Evolutionary conservation across 2,329 filamentous ascomycete species (phyloP), one percentile per base, ranked within the genome.

Genomic region (Ophiostoma quercus): DNA sequence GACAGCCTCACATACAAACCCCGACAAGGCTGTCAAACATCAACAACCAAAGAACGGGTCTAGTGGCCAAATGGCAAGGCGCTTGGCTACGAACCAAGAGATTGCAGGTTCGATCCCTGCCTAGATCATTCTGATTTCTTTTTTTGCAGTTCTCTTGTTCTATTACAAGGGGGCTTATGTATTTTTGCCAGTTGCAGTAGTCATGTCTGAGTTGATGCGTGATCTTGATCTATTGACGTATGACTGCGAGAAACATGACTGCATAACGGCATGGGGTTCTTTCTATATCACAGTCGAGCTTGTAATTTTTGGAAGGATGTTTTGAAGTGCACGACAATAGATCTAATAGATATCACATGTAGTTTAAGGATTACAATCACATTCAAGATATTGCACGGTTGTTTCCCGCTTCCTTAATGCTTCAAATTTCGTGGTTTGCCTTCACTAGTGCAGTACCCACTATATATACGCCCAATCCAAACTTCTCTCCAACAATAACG

Each of bases 41-140:
- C 51, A 22, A 57, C 51, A 57, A 25, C 51, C 51, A 11, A 34
- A 62, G 11, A 62, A 62, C 57, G 14, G 73, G 73, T 74, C 72
- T 71, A 74, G 73, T 76, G 75, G 75, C 74, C 74, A 74, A 75
- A 75, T 77, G 77, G 73, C 77, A 78, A 77, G 76, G 77, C 77
- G 76, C 75, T 76, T 77, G 77, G 77, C 76, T 78, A 77, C 77
- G 77, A 78, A 78, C 77, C 77, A 77, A 76, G 76, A 77, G 76
- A 77, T 77, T 77, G 76, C 76, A 77, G 77, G 77, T 78, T 77
- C 77, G 76, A 78, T 74, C 76, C 77, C 77, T 77, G 77, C 76
- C 73, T 74, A 71, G 73, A 74, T 74, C 75, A 66, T 43, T 66
- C 51, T 34, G 57, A 32, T 32, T 14, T 62, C n/a, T 11, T 34